Conservation (phyloP, 371 early-diverging fungal species). For the Syncephalastrum racemosum region DNA sequence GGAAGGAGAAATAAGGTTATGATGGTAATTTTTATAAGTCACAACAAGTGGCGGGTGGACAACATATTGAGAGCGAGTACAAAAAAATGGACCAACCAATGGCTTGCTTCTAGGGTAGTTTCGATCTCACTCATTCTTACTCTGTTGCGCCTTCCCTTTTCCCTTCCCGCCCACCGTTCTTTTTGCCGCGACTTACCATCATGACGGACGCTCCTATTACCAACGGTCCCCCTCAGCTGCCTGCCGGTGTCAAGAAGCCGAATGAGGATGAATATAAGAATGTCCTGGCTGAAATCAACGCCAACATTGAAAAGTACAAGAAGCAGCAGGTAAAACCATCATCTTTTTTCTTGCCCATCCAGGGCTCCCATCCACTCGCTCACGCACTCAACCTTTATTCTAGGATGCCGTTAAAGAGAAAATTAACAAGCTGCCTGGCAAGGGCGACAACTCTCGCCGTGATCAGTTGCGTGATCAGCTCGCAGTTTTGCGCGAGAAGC, state of each 20-base stretch:
- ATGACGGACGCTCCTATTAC: constrained; percentile 19
- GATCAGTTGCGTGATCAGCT: constrained; percentile 61
- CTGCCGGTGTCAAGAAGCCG: constrained; percentile 49
- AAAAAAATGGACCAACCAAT: too few relatives aligned
- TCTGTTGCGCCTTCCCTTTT: constrained; percentile 4
- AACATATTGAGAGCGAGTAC: too few relatives aligned
- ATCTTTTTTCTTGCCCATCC: background rate
- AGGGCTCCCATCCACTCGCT: background rate
- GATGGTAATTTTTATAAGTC: too few relatives aligned
- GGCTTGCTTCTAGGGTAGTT: background rate
- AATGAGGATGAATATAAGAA: constrained; percentile 51
- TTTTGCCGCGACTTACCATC: constrained; percentile 10
- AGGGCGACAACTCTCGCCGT: constrained; percentile 48
- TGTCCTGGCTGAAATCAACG: constrained; percentile 49
- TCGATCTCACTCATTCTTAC: background rate
- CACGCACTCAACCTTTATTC: background rate
- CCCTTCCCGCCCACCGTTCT: too few relatives aligned
- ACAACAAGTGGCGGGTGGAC: too few relatives aligned
- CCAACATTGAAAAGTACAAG: constrained; percentile 56
- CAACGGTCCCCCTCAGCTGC: constrained; percentile 29
- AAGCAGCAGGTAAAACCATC: constrained; percentile 49
- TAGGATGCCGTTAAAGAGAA: constrained; percentile 58
- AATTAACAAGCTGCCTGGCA: constrained; percentile 35
- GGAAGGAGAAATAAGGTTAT: too few relatives aligned
- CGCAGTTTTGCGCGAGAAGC: constrained; percentile 61